phyloP scores from a whole-genome alignment of 2,329 filamentous ascomycete genomes.

The Claviceps purpurea region DNA sequence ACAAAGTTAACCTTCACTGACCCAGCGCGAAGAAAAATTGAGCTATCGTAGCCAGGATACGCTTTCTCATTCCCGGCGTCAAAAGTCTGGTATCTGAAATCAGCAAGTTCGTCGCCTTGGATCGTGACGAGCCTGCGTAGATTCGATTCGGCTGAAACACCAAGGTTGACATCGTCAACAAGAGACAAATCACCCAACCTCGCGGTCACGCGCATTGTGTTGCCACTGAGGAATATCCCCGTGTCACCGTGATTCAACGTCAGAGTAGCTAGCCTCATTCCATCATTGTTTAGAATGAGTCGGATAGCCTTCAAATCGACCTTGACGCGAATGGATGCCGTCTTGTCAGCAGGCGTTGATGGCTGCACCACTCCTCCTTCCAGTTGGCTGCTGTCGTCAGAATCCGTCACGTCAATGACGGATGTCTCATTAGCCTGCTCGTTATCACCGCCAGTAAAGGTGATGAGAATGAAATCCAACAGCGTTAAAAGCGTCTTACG shows the following conservation, averaged over 20 bases:
- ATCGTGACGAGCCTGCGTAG: constrained; percentile 85
- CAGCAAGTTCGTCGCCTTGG: constrained; percentile 85
- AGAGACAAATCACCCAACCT: constrained; percentile 78
- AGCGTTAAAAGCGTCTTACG: constrained; percentile 83
- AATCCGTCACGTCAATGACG: constrained; percentile 21
- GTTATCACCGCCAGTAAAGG: constrained; percentile 58
- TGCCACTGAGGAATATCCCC: constrained; percentile 74
- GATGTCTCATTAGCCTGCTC: constrained; percentile 20
- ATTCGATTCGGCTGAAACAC: constrained; percentile 66
- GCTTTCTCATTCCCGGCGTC: constrained; percentile 53
- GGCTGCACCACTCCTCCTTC: constrained; percentile 21
- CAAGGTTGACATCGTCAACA: constrained; percentile 86
- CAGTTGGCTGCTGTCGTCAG: constrained; percentile 17
- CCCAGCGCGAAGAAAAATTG: constrained; percentile 77
- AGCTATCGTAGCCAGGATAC: constrained; percentile 92
- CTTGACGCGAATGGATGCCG: constrained; percentile 81
- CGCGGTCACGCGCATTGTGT: constrained; percentile 76
- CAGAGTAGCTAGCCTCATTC: constrained; percentile 82
- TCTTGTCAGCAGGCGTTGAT: constrained; percentile 23
- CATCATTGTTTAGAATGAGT: constrained; percentile 93
- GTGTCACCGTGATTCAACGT: constrained; percentile 88
- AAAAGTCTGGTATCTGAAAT: constrained; percentile 96
- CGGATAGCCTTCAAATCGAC: constrained; percentile 87
- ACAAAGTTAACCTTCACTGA: constrained; percentile 96
- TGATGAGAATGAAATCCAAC: constrained; percentile 85